These are phyloP conservation scores for Tetrapisispora taiwanensis DNA, from an alignment of 805 yeast species.

Conservation along the genomic window DNA sequence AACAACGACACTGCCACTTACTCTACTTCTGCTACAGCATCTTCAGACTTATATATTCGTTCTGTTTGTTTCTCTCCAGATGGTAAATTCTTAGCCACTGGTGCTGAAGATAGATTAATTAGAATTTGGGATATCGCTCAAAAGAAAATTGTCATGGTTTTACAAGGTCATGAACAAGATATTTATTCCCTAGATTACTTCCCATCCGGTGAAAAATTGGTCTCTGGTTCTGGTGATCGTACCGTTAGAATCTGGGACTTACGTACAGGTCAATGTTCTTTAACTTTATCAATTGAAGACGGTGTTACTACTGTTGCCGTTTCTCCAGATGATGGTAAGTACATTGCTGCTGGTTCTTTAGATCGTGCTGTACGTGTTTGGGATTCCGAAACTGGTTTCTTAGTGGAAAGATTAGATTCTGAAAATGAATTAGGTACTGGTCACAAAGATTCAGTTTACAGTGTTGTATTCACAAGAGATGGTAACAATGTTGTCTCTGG, in stretches of 20 bases:
- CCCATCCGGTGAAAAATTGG: conserved; percentile 87
- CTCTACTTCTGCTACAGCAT: conserved; percentile 47
- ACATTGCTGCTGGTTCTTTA: conserved; percentile 91
- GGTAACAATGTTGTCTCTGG: conserved; percentile 92
- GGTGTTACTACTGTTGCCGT: conserved; percentile 98
- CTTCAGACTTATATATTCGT: conserved; percentile 77
- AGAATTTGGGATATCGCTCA: conserved; percentile 93
- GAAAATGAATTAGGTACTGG: conserved; percentile 86
- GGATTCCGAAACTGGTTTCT: conserved; percentile 87
- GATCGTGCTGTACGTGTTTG: conserved; percentile 94
- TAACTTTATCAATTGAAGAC: conserved; percentile 86
- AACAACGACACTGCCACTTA: conserved; percentile 25
- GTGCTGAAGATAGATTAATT: conserved; percentile 81
- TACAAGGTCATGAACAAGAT: conserved; percentile 95
- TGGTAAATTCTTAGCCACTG: conserved; percentile 86
- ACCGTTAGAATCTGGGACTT: conserved; percentile 96
- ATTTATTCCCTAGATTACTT: conserved; percentile 91
- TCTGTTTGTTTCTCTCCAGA: conserved; percentile 96
- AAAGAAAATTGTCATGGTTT: conserved; percentile 71
- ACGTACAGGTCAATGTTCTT: conserved; percentile 73
- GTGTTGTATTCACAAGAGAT: conserved; percentile 85
- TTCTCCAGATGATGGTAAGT: conserved; percentile 78
- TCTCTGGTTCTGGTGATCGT: conserved; percentile 93
- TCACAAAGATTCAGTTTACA: conserved; percentile 91
- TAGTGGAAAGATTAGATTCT: conserved; percentile 85